These are phyloP conservation scores for Arthrocladium fulminans DNA, from an alignment of 2,329 filamentous ascomycete genomes.

Conservation along the genomic window DNA sequence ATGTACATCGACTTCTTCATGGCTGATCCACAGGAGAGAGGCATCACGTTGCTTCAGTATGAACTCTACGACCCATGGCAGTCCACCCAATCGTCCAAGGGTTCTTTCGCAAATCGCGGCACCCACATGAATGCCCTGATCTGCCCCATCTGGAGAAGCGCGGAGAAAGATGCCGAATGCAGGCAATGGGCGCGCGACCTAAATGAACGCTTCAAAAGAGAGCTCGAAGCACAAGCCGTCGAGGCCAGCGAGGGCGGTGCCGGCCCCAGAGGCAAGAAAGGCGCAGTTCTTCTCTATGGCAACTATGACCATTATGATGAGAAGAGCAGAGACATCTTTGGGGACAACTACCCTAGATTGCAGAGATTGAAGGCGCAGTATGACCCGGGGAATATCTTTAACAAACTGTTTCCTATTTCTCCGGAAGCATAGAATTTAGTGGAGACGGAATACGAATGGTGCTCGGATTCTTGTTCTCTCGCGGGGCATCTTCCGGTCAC, in stretches of 20 bases:
- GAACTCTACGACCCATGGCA: constrained; percentile 37
- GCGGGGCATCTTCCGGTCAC: no score
- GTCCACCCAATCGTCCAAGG: constrained; percentile 25
- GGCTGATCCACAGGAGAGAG: constrained; percentile 22
- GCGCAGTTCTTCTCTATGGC: constrained; percentile 19
- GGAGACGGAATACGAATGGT: background rate
- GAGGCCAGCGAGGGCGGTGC: constrained; percentile 12
- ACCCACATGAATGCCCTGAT: constrained; percentile 38
- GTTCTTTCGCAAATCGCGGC: constrained; percentile 40
- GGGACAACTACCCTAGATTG: constrained; percentile 35
- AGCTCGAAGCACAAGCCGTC: constrained; percentile 15
- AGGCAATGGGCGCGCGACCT: constrained; percentile 33
- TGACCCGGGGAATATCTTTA: constrained; percentile 40
- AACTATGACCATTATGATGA: constrained; percentile 24
- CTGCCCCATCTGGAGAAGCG: constrained; percentile 34
- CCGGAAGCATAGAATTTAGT: constrained; percentile 11
- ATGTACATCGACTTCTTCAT: constrained; percentile 27
- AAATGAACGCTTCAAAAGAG: constrained; percentile 24
- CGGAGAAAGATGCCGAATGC: constrained; percentile 30
- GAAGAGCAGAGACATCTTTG: constrained; percentile 33
- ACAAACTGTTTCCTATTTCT: constrained; percentile 34
- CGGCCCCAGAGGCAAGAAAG: constrained; percentile 14
- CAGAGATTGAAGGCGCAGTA: constrained; percentile 38
- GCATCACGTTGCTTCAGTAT: constrained; percentile 30
- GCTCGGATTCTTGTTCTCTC: no score